Base-by-base conservation (phyloP, 495 filamentous ascomycete genomes). In the Emericellopsis terricola region DNA sequence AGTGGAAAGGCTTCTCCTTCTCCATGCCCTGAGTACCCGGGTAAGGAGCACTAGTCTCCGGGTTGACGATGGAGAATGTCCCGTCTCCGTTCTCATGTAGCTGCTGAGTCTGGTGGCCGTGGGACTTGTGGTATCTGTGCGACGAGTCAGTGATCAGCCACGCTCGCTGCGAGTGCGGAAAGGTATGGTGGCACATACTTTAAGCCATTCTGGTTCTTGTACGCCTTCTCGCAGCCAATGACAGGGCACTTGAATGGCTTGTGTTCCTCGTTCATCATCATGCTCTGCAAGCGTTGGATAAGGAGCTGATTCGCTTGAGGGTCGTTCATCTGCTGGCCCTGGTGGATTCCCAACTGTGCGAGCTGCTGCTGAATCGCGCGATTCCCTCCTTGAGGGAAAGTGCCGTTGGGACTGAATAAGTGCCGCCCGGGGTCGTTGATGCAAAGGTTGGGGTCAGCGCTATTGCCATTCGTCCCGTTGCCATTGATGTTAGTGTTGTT, bases 171-270 rank as follows among this genome's bases (percentile, higher is more conserved):
- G 27, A 37, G 49, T 29, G 35, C 31, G 34, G 31, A 38, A 6
- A 11, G 11, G 23, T 26, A 11, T 6, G 23, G 23, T 26, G 23
- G 23, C 11, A n/a, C 65, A 42, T 80, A 91, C 66, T 96, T 96
- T 20, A 99, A 63, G 20, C 89, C 89, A 46, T 99, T 99, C 47
- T 96, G 89, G 52, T 99, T 99, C 67, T 99, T 99, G 55, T 99
- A 99, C 10, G 89, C 89, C 63, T 99, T 99, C 53, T 99, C 89
- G 49, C 89, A 99, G 13, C 89, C 89, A 46, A 96, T 92, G 28
- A 99, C 89, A 7, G 91, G 89, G 51, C 89, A 99, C 47, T 80
- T 78, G 67, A 92, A 96, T 0, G 89, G 89, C 58, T 94, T 99
- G 41, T 83, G 78, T 44, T 96, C 85, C 39, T 54, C 77, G 24